A percentile compares a stretch with the other conserved stretches of the same genome.
Conservation (phyloP, 1,284 basidiomycete species). For the Sanghuangporus baumii region DNA sequence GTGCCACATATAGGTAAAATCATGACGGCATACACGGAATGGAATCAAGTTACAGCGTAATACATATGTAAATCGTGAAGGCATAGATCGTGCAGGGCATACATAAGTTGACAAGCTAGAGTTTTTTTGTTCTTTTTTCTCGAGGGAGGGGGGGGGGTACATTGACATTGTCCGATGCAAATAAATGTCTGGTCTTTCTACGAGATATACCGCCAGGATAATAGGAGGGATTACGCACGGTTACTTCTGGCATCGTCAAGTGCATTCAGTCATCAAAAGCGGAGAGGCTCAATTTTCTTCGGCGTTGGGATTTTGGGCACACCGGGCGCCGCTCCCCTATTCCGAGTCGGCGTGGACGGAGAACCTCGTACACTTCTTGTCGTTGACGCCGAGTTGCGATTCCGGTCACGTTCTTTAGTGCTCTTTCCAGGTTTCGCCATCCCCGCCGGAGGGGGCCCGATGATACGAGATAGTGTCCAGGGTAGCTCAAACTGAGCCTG, state of each 20-base stretch:
- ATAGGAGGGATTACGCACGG: not conserved
- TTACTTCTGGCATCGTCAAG: not conserved
- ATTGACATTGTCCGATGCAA: not conserved
- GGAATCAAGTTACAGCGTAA: not conserved
- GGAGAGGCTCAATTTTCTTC: slow-evolving; percentile 30
- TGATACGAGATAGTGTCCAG: slow-evolving; percentile 64
- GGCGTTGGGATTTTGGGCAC: slow-evolving; percentile 27
- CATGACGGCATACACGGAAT: not conserved
- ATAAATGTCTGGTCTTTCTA: not conserved
- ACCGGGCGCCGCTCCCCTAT: slow-evolving; percentile 3
- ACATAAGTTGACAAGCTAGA: not conserved
- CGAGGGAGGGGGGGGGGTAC: too few relatives aligned
- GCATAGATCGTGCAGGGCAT: slow-evolving; percentile 2
- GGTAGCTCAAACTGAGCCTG: slow-evolving; percentile 69
- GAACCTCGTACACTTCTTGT: not conserved
- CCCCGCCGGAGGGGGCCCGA: slow-evolving; percentile 60
- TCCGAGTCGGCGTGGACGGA: slow-evolving; percentile 12
- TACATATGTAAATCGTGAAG: not conserved
- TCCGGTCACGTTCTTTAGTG: slow-evolving; percentile 14
- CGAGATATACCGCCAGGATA: not conserved
- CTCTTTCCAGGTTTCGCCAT: slow-evolving; percentile 37
- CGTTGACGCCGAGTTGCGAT: not conserved
- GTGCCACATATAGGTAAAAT: not conserved
- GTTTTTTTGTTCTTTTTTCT: not conserved
- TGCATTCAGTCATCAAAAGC: slow-evolving; percentile 20